Base-by-base conservation (phyloP, 1,284 basidiomycete genomes). In the Tilletia caries region DNA sequence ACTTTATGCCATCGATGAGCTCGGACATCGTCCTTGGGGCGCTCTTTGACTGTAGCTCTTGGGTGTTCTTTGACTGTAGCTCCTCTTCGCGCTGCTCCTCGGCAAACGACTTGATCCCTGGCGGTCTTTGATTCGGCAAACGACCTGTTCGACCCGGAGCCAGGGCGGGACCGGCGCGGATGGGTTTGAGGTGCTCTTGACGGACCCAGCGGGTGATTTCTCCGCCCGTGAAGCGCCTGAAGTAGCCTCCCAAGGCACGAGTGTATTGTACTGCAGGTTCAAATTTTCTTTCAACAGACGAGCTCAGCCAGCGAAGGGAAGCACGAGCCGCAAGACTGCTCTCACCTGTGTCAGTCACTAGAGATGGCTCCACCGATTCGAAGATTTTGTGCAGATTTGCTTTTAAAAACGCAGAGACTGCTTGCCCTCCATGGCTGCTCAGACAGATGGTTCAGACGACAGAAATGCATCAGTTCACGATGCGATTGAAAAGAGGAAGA, bases 181-280 rank as follows among this genome's bases (percentile, higher is more conserved):
- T 73, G 3, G 76, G 71, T 37, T 72, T 75, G n/a, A 80, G 64
- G 32, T 50, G 54, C 27, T 77, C 76, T 58, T 75, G 76, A 1
- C 75, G 54, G 33, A 81, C 78, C 80, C 80, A 82, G 13, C 78
- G 76, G 43, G 75, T 70, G 46, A 81, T 48, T 0, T 73, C 50
- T 3, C 81, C 81, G 29, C 81, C 81, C 2, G 65, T 72, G 70
- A 81, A 82, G 13, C 79, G 68, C 10, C 79, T 44, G 64, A 82
- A 82, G 68, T 82, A 82, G 1, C 81, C 81, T 13, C 81, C 81
- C 2, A 78, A 68, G 37, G 75, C 74, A 20, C 81, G 73, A 12
- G 78, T 82, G 54, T 76, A 80, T 64, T 75, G 78, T 12, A 81
- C 81, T 58, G 12, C 23, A 41, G n/a, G n/a, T n/a, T n/a, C n/a